These are phyloP conservation scores for Phytophthora megakarya DNA, from an alignment of 352 stramenopile genomes.

Conservation along the genomic window DNA sequence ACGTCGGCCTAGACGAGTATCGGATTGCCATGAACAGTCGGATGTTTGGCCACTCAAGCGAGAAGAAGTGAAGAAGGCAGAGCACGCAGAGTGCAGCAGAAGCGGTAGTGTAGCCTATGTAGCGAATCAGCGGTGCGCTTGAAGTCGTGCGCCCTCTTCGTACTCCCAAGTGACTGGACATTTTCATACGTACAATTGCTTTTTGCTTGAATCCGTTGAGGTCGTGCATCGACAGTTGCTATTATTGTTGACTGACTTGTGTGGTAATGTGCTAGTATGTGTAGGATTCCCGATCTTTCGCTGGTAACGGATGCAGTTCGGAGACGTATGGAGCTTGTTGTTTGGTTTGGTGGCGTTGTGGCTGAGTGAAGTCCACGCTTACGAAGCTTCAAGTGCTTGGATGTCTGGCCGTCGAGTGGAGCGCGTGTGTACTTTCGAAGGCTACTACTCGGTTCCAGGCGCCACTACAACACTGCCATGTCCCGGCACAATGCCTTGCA, in stretches of 20 bases:
- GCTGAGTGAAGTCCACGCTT: conserved; percentile 1
- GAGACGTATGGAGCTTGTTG: conserved; percentile 4
- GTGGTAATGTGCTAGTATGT: neutral
- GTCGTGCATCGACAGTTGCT: neutral
- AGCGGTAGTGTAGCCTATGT: conserved; percentile 47
- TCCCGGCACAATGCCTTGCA: conserved; percentile 43
- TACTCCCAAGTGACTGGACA: conserved; percentile 33
- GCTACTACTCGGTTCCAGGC: conserved; percentile 49
- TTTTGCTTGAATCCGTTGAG: conserved; percentile 25
- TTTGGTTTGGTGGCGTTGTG: neutral
- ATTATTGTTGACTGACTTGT: neutral
- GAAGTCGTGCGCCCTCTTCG: conserved; percentile 14
- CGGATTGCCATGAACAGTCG: conserved; percentile 25
- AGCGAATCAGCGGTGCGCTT: conserved; percentile 35
- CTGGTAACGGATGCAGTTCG: conserved; percentile 22
- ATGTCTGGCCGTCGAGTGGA: conserved; percentile 6
- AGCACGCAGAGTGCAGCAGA: conserved; percentile 27
- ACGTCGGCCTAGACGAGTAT: conserved; percentile 29
- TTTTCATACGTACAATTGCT: conserved; percentile 47
- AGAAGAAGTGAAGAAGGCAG: conserved; percentile 3
- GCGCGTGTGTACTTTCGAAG: conserved; percentile 49
- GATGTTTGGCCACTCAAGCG: conserved; percentile 1
- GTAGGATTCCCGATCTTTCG: conserved; percentile 9
- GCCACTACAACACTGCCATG: conserved; percentile 49
- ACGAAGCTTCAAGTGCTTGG: conserved; percentile 9